phyloP scores from a whole-genome alignment of 805 yeast genomes.

The Cephaloascus albidus region DNA sequence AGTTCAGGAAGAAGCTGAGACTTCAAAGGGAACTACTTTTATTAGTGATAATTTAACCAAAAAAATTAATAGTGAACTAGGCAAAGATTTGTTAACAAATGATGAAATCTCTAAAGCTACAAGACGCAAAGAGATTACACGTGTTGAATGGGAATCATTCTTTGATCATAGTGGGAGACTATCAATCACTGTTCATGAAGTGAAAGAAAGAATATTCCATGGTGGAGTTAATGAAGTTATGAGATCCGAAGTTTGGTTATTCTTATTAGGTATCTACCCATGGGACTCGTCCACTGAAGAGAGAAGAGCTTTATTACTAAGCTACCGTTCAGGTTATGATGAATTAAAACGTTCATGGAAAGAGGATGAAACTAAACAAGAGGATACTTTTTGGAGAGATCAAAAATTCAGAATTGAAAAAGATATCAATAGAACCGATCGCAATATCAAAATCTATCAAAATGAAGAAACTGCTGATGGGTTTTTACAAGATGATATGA shows the following conservation, averaged over 20 bases:
- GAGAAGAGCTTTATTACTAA: slow-evolving; percentile 46
- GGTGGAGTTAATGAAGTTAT: slow-evolving; percentile 63
- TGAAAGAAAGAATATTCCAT: slow-evolving; percentile 79
- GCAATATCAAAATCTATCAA: slow-evolving; percentile 58
- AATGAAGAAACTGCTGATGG: slow-evolving; percentile 24
- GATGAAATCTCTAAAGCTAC: slow-evolving; percentile 53
- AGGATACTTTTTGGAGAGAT: slow-evolving; percentile 74
- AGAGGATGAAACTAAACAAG: slow-evolving; percentile 37
- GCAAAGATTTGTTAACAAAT: slow-evolving; percentile 43
- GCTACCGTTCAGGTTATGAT: slow-evolving; percentile 51
- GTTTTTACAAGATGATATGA: slow-evolving; percentile 33
- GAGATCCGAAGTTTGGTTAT: slow-evolving; percentile 78
- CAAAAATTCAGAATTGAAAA: slow-evolving; percentile 86
- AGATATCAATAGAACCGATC: slow-evolving; percentile 87
- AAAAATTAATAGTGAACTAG: slow-evolving; percentile 50
- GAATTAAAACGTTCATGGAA: slow-evolving; percentile 68
- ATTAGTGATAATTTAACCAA: slow-evolving; percentile 51
- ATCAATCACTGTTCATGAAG: slow-evolving; percentile 64
- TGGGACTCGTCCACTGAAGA: slow-evolving; percentile 79
- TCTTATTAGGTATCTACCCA: slow-evolving; percentile 72
- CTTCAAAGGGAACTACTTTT: slow-evolving; percentile 39
- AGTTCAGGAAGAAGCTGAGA: slow-evolving; percentile 84
- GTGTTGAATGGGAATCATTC: slow-evolving; percentile 74
- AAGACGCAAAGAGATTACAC: slow-evolving; percentile 56
- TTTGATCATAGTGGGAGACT: slow-evolving; percentile 77